Conservation (phyloP, 163 green algal species). For the Chlorella variabilis region DNA sequence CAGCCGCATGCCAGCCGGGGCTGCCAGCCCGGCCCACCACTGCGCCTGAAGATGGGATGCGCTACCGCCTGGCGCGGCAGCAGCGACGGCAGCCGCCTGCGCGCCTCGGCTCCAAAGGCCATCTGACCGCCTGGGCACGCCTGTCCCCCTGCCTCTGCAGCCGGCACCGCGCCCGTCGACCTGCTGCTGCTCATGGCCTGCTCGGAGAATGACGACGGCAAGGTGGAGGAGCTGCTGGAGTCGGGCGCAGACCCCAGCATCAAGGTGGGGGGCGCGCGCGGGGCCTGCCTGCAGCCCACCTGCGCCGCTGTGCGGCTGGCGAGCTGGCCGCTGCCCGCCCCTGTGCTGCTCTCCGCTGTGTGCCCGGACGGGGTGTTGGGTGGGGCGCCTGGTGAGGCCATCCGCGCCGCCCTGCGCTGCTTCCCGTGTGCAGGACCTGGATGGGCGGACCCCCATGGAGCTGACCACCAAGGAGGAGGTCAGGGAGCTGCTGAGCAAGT, state of each 20-base stretch:
- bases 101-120: no score
- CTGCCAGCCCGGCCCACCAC: background rate
- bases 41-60: no score
- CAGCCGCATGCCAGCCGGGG: background rate
- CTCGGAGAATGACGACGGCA: slow-evolving; percentile 82
- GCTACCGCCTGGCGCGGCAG: no score
- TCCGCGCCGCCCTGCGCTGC: background rate
- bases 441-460: slow-evolving; percentile 77
- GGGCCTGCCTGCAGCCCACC: background rate
- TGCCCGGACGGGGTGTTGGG: no score
- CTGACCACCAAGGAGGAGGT: slow-evolving; percentile 74
- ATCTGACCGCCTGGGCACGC: background rate
- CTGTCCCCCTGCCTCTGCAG: slow-evolving; percentile 30
- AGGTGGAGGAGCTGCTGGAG: slow-evolving; percentile 87
- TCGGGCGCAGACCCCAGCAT: slow-evolving; percentile 77
- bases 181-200: slow-evolving; percentile 86
- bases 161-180: slow-evolving; percentile 79
- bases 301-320: no score
- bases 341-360: no score
- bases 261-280: slow-evolving; percentile 11
- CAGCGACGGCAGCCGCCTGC: no score
- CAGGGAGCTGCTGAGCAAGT: slow-evolving; percentile 60
- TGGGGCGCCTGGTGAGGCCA: no score
- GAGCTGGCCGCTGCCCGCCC: no score
- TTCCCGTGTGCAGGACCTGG: slow-evolving; percentile 52